Evolutionary conservation across 495 filamentous ascomycete species (phyloP), one percentile per base, ranked within the genome.

Genomic region (Penicillium malachiteum): DNA sequence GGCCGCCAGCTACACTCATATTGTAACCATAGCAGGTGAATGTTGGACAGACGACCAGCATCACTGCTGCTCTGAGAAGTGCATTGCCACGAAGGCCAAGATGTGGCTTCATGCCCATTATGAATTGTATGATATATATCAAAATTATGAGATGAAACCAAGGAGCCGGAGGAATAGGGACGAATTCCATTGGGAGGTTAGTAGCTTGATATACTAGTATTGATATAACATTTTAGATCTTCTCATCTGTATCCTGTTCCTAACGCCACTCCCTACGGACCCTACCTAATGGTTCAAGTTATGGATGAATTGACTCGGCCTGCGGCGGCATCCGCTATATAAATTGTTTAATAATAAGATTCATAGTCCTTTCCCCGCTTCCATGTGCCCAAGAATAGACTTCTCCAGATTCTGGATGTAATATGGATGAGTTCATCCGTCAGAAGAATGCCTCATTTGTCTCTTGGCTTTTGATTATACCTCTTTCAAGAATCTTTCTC

Each of bases 1-100:
- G 44, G 52, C 75, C 73, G 39, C 77, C 74, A 31, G 73, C 64
- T 33, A 76, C 76, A 32, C 76, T 74, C 56, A 80, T 71, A 52
- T 81, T 80, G 64, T 78, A 81, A 17, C 77, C 78, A 71, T 81
- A 81, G 44, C 78, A 70, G 39, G 77, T 69, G 53, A 79, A 81
- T 11, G 74, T 73, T 45, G 77, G 77, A 17, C 68, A 70, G 40
- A 80, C 72, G 41, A 75, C 70, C 35, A 73, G 57, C 57, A 65
- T 53, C 12, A 73, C 67, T 21, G 68, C 67, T 12, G 72, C 72
- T 11, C 68, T 55, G 21, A 71, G 63, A 42, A 75, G 63, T 33
- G 61, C 52, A 55, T 62, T 56, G 50, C 72, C 72, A 17, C 70
- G 63, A 42, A 75, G 64, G 57, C 72, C 71, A 58, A 73, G 55